Evolutionary conservation across 1,139 yeast species (phyloP).

Genomic region (Casaregolazyma suthepensis): DNA sequence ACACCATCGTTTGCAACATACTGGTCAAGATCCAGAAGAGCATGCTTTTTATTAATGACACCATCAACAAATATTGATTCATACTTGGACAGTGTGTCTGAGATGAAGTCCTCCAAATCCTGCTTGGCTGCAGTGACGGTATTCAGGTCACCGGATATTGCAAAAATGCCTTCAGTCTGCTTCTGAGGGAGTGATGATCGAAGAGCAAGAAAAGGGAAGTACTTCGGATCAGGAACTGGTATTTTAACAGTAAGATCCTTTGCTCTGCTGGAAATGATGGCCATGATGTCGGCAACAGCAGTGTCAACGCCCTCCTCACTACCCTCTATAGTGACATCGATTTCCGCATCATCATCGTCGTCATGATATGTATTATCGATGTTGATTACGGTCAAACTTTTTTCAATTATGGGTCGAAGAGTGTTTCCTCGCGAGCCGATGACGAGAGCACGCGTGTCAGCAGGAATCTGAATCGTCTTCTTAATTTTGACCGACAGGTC

Average conservation of each 20-base stretch:
- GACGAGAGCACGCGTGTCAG: slow-evolving; percentile 68
- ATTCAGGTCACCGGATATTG: slow-evolving; percentile 61
- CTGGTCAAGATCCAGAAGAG: slow-evolving; percentile 38
- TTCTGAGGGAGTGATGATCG: slow-evolving; percentile 35
- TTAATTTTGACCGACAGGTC: slow-evolving; percentile 62
- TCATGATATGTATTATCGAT: slow-evolving; percentile 28
- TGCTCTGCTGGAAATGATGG: slow-evolving; percentile 67
- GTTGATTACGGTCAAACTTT: slow-evolving; percentile 39
- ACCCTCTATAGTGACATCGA: slow-evolving; percentile 69
- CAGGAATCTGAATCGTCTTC: slow-evolving; percentile 61
- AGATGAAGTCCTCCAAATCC: slow-evolving; percentile 7
- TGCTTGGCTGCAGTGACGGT: slow-evolving; percentile 46
- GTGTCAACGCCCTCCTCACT: slow-evolving; percentile 75
- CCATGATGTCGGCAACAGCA: slow-evolving; percentile 65
- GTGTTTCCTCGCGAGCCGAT: slow-evolving; percentile 88
- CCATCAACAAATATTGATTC: slow-evolving; percentile 36
- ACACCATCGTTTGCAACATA: slow-evolving; percentile 55
- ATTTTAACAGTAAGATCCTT: slow-evolving; percentile 28
- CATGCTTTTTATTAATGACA: slow-evolving; percentile 49
- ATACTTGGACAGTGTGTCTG: slow-evolving; percentile 25
- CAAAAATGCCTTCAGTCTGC: slow-evolving; percentile 29
- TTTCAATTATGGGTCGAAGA: slow-evolving; percentile 70
- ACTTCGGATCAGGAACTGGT: slow-evolving; percentile 36
- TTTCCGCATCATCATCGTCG: slow-evolving; percentile 47
- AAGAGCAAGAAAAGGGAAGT: slow-evolving; percentile 28